Base-by-base conservation (phyloP, 345 rosid genomes). In the Hibiscus trionum region DNA sequence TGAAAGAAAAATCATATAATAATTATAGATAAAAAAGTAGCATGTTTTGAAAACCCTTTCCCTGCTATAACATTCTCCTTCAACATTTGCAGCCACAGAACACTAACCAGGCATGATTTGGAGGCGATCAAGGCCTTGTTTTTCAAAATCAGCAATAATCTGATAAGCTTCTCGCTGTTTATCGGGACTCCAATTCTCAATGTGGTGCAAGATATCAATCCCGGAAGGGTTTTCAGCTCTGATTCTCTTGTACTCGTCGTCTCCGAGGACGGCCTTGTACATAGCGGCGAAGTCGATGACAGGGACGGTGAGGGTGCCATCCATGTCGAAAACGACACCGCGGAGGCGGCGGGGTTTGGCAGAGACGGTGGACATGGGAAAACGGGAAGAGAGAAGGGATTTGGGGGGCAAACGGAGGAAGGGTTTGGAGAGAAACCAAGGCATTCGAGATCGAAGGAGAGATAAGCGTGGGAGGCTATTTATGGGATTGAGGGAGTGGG, bases 301-400 rank as follows among this genome's bases (percentile, higher is more conserved):
- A n/a, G 97, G 97, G 59, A 91, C 90, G 27, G 96, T 94, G 58
- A 94, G 84, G 74, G 98, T 93, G 33, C 96, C 93, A 77, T 93
- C 98, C 96, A 90, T 88, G 77, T 90, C 90, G 79, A 90, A 90
- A 10, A 90, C 89, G 56, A 90, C 82, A 16, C 95, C 90, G 47
- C 89, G 80, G 6, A 86, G 81, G 37, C 87, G 90, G 44, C 87
- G 90, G 42, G 88, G 1, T 76, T 82, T 84, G 19, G 83, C 15
- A 47, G 75, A 7, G 65, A 70, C 6, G 72, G 53, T 72, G 7
- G 81, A 77, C 73, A 76, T 60, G 39, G 76, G 39, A 47, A 50
- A 75, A 39, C 75, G 58, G 39, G 77, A 31, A 52, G 50, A 77
- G 47, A 77, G 55, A 11, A 67, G 62, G 76, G 84, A 14, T 72